A percentile compares a stretch with the other conserved stretches of the same genome.
These are phyloP conservation scores for Dendrocalamus latiflorus DNA, from an alignment of 202 grass and related monocot species.

Conservation along the genomic window DNA sequence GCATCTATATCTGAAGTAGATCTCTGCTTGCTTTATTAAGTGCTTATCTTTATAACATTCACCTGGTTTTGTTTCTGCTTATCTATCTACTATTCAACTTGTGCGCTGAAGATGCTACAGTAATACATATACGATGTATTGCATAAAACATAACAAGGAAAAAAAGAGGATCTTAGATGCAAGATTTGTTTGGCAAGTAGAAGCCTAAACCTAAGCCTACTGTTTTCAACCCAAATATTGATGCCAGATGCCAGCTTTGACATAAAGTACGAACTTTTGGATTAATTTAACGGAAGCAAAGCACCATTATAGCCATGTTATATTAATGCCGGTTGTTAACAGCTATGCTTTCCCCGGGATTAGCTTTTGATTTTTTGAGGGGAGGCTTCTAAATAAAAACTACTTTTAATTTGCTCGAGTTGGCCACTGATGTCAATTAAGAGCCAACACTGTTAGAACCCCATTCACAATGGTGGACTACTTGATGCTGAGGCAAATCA, in stretches of 20 bases:
- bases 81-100: not conserved
- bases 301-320: not conserved
- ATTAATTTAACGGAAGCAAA: conserved; percentile 10
- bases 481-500: too few species aligned
- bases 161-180: not conserved
- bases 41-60: not conserved
- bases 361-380: not conserved
- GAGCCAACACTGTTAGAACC: too few species aligned
- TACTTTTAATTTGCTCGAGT: not conserved
- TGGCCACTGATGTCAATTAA: too few species aligned
- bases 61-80: not conserved
- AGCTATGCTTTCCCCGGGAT: not conserved
- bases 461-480: too few species aligned
- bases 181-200: conserved; percentile 8
- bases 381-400: not conserved
- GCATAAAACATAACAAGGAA: not conserved
- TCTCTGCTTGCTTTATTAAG: not conserved
- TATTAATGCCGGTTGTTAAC: not conserved
- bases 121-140: not conserved
- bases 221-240: conserved; percentile 21
- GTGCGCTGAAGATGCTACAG: not conserved
- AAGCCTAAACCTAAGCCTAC: too few species aligned
- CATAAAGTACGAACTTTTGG: conserved; percentile 17
- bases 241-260: conserved; percentile 6
- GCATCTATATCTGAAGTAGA: not conserved